Percentiles rank a stretch among this genome's conserved stretches.
Conservation (phyloP, 1,139 yeast species). For the Eremothecium gossypii region DNA sequence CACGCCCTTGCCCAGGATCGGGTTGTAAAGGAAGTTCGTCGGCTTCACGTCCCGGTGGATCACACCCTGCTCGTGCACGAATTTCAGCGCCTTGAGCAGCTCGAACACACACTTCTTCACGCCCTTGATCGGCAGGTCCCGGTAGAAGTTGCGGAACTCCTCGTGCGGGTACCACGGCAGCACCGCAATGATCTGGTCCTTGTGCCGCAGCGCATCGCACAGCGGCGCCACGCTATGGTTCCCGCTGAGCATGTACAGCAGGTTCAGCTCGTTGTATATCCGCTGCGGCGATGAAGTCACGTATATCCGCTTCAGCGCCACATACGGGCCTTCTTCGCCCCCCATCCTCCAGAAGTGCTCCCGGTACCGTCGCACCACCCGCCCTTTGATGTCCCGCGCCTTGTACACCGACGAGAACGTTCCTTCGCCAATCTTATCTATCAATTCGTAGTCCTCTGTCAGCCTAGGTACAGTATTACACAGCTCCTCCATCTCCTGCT, state of each 20-base stretch:
- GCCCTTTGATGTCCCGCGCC: slow-evolving; percentile 51
- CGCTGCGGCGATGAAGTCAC: slow-evolving; percentile 93
- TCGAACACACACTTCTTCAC: slow-evolving; percentile 75
- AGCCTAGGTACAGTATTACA: slow-evolving; percentile 57
- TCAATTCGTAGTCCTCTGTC: slow-evolving; percentile 48
- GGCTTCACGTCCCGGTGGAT: slow-evolving; percentile 90
- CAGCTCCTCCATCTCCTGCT: slow-evolving; percentile 58
- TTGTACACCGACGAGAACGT: slow-evolving; percentile 87
- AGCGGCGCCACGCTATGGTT: slow-evolving; percentile 77
- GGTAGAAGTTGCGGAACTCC: slow-evolving; percentile 79
- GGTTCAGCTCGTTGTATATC: slow-evolving; percentile 74
- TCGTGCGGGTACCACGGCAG: slow-evolving; percentile 87
- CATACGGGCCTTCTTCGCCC: slow-evolving; percentile 38
- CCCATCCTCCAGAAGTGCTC: slow-evolving; percentile 24
- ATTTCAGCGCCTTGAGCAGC: slow-evolving; percentile 63
- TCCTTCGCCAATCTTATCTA: slow-evolving; percentile 91
- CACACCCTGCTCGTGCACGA: slow-evolving; percentile 65
- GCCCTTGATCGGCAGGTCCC: slow-evolving; percentile 71
- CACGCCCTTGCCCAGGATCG: slow-evolving; percentile 67
- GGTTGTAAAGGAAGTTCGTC: slow-evolving; percentile 76
- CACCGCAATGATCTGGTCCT: slow-evolving; percentile 89
- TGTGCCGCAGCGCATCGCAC: slow-evolving; percentile 74
- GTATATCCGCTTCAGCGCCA: slow-evolving; percentile 87
- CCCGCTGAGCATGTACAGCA: slow-evolving; percentile 59
- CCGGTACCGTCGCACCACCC: slow-evolving; percentile 19